phyloP scores from a whole-genome alignment of 83 land plant species.

The Thuja plicata region DNA sequence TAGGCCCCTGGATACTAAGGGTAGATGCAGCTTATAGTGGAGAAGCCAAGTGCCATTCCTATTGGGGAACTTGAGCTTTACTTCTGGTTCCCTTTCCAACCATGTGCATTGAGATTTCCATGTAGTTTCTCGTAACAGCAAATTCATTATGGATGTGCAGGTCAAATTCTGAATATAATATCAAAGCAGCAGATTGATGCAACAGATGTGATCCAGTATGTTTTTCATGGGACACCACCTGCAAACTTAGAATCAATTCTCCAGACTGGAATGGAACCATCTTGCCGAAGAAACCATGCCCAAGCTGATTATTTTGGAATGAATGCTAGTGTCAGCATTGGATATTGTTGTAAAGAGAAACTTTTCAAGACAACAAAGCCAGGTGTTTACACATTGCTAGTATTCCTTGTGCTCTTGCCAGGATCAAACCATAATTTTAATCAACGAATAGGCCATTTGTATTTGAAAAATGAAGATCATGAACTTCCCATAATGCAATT shows the following conservation, averaged over 20 bases:
- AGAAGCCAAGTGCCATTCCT: not conserved
- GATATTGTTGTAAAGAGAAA: not conserved
- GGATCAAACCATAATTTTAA: not conserved
- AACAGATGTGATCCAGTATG: slow-evolving; percentile 1
- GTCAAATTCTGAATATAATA: not conserved
- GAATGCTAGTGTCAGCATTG: not conserved
- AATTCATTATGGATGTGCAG: not conserved
- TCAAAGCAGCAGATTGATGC: not conserved
- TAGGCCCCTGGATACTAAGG: not conserved
- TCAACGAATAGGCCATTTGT: not conserved
- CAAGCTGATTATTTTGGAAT: slow-evolving; percentile 1
- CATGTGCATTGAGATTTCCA: not conserved
- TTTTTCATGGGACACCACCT: not conserved
- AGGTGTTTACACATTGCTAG: slow-evolving; percentile 7
- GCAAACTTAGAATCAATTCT: not conserved
- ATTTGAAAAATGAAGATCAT: slow-evolving; percentile 4
- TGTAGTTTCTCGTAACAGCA: not conserved
- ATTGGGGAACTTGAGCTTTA: not conserved
- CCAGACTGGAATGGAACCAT: not conserved
- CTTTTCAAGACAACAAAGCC: not conserved
- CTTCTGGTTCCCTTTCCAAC: not conserved
- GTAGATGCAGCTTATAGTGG: not conserved
- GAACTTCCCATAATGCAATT: slow-evolving; percentile 5
- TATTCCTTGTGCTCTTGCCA: slow-evolving; percentile 1
- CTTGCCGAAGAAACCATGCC: not conserved